Evolutionary conservation across 352 stramenopile genomes (phyloP).

Genomic region (Globisporangium splendens): DNA sequence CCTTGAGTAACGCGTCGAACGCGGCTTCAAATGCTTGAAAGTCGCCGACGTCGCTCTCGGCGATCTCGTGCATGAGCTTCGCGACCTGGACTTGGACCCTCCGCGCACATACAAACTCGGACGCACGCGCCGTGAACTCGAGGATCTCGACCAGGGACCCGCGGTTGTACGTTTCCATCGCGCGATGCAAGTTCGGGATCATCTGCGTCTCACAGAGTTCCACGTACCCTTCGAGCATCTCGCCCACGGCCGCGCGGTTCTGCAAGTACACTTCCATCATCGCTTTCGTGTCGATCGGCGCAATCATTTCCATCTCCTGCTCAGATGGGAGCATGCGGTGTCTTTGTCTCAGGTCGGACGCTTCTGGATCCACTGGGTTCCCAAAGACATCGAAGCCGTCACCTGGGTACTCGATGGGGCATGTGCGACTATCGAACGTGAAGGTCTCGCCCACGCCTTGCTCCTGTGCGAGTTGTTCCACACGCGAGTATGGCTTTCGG

Average conservation of each 20-base stretch:
- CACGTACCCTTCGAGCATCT: conserved; percentile 70
- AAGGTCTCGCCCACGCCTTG: conserved; percentile 8
- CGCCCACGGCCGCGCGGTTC: conserved; percentile 49
- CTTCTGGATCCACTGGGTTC: conserved; percentile 21
- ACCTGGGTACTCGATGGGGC: conserved; percentile 26
- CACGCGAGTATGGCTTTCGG: conserved; percentile 11
- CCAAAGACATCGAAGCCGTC: conserved; percentile 37
- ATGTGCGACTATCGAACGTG: conserved; percentile 14
- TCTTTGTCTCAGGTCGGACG: background rate
- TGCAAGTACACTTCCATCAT: conserved; percentile 52
- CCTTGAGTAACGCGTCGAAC: conserved; percentile 21
- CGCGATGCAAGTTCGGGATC: conserved; percentile 31
- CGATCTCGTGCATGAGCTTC: conserved; percentile 49
- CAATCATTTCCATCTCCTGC: conserved; percentile 50
- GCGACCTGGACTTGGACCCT: conserved; percentile 65
- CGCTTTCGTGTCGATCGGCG: conserved; percentile 57
- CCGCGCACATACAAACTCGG: conserved; percentile 69
- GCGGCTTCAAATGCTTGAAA: conserved; percentile 22
- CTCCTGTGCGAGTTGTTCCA: conserved; percentile 18
- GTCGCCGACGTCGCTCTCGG: conserved; percentile 48
- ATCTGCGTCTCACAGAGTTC: conserved; percentile 58
- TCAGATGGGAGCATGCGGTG: conserved; percentile 43
- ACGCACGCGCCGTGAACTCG: conserved; percentile 58
- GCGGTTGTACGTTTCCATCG: conserved; percentile 37
- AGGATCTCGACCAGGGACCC: conserved; percentile 53